A percentile compares a stretch with the other conserved stretches of the same genome.
Conservation (phyloP, 2,329 filamentous ascomycete species). For the Pyrenophora teres region DNA sequence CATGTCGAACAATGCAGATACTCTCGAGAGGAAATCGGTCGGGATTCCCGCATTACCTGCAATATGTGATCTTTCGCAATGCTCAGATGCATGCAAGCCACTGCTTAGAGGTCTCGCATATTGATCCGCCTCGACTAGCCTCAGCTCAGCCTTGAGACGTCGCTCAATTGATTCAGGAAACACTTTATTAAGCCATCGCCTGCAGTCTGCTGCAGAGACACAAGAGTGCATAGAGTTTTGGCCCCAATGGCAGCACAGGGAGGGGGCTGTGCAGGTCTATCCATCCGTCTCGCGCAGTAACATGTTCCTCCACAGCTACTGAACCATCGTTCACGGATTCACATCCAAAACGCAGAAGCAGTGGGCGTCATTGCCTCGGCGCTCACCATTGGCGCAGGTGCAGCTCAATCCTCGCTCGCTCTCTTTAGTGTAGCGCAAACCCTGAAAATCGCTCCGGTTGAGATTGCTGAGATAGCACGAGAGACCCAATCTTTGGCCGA, state of each 20-base stretch:
- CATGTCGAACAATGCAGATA: no score
- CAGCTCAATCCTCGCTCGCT: conserved; percentile 21
- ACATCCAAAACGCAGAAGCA: conserved; percentile 11
- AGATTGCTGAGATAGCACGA: conserved; percentile 21
- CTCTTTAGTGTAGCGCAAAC: conserved; percentile 22
- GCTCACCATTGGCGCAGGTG: conserved; percentile 19
- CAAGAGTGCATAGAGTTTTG: background rate
- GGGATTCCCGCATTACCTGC: no score
- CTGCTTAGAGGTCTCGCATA: no score
- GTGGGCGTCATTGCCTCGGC: conserved; percentile 11
- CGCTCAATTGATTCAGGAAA: no score
- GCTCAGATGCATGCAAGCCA: no score
- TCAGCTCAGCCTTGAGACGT: no score
- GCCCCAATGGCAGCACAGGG: background rate
- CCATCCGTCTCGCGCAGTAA: background rate
- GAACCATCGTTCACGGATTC: conserved; percentile 5
- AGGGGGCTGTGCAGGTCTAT: conserved; percentile 12
- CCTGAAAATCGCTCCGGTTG: conserved; percentile 20
- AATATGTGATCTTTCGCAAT: no score
- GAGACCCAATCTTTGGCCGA: conserved; percentile 3
- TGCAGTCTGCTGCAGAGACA: conserved; percentile 1
- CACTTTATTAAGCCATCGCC: no score
- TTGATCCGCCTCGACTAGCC: no score
- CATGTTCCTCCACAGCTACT: background rate
- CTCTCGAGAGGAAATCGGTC: no score